A percentile compares a stretch with the other conserved stretches of the same genome.
Conservation (phyloP, 1,284 basidiomycete genomes). For the Ustilago bromivora region DNA sequence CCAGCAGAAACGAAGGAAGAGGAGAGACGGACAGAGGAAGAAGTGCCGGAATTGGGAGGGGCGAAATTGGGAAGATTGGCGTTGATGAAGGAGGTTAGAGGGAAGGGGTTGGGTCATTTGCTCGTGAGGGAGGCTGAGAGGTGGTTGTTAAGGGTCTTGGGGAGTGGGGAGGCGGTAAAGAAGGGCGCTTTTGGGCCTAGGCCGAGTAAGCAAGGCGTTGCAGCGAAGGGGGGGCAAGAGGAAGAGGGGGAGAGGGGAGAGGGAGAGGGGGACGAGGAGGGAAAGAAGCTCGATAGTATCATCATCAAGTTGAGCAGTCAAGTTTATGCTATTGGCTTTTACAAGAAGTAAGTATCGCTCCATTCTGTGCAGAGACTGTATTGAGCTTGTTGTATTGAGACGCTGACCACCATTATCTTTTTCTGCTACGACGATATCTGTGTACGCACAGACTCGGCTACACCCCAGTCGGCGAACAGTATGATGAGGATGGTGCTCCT, state of each 20-base stretch:
- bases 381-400: too few species aligned
- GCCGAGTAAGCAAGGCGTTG: constrained; percentile 6
- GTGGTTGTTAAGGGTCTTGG: constrained; percentile 25
- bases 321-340: constrained; percentile 42
- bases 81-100: constrained; percentile 41
- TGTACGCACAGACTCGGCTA: constrained; percentile 33
- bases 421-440: neutral
- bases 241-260: neutral
- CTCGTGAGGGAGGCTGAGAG: constrained; percentile 38
- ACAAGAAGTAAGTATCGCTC: constrained; percentile 35
- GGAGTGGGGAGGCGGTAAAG: constrained; percentile 12
- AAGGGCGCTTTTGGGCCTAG: constrained; percentile 43
- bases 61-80: constrained; percentile 48
- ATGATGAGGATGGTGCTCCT: constrained; percentile 48
- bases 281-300: constrained; percentile 33
- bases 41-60: constrained; percentile 31
- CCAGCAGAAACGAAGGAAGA: constrained; percentile 34
- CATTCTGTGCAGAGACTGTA: neutral
- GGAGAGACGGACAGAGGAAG: constrained; percentile 18
- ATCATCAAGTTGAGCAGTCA: constrained; percentile 56
- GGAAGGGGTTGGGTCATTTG: constrained; percentile 39
- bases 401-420: neutral
- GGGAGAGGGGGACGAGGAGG: neutral
- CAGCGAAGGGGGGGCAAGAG: neutral
- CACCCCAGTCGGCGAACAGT: constrained; percentile 36